Conservation (phyloP, 176 grass and related monocot genomes). For the Cocos nucifera region DNA sequence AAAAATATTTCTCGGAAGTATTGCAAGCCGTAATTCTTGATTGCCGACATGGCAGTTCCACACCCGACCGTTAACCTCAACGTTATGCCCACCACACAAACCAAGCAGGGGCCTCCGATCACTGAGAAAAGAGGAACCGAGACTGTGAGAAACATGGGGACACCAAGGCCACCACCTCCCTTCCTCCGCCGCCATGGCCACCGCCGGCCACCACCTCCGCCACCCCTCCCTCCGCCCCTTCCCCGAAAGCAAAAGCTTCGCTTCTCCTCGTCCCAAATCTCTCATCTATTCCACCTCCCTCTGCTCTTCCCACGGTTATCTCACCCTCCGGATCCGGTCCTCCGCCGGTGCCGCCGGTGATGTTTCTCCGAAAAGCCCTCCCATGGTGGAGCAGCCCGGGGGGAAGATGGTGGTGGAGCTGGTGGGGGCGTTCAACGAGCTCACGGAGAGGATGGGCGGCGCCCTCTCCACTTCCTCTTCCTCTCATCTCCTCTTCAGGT, state of each 20-base stretch:
- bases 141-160: no score
- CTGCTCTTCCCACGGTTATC: conserved; percentile 11
- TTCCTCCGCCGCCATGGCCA: conserved; percentile 8
- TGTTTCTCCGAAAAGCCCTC: not conserved
- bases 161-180: no score
- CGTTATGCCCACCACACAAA: no score
- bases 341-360: not conserved
- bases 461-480: conserved; percentile 61
- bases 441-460: conserved; percentile 60
- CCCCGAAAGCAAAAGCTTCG: conserved; percentile 4
- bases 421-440: conserved; percentile 81
- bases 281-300: not conserved
- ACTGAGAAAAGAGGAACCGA: no score
- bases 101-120: no score
- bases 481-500: conserved; percentile 68
- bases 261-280: conserved; percentile 4
- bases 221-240: not conserved
- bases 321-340: conserved; percentile 9
- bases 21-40: no score
- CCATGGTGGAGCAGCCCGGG: conserved; percentile 26
- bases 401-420: conserved; percentile 84
- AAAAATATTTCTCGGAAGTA: no score
- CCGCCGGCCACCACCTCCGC: conserved; percentile 13
- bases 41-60: no score
- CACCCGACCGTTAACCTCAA: no score